Base-by-base conservation (phyloP, 164 flowering plant species). In the Euptelea pleiosperma region DNA sequence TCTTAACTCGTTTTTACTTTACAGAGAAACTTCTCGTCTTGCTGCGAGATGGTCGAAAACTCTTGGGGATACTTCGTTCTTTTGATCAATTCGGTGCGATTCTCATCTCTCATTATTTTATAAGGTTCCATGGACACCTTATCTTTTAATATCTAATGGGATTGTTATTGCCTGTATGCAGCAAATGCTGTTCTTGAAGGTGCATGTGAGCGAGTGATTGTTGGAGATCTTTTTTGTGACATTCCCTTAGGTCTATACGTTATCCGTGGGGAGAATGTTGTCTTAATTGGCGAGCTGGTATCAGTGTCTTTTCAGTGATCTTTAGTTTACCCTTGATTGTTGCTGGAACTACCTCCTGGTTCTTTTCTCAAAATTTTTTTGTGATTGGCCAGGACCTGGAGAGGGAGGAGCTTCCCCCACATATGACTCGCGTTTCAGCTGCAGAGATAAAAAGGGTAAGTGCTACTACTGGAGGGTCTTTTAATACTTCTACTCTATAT, bases 331-430 rank as follows among this genome's bases (percentile, higher is more conserved):
- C 8, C 0, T 10, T 26, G 42, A 18, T 18, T 60, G 0, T 18
- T 60, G 24, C 47, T 39, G 2, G 26, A 64, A 29, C 19, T 49
- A 41, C 24, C 44, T 35, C 33, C 25, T 22, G 28, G 5, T 29
- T 54, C 3, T 43, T 22, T 19, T 4, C 15, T 31, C 9, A 36
- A 35, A 9, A n/a, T 16, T 47, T 37, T 16, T 64, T 40, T 40
- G 12, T 39, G 50, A 21, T 60, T 42, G 18, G 30, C 11, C 43
- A 84, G 96, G 91, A 87, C 59, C 57, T 78, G 70, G 91, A 85
- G 66, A 79, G 68, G 63, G 94, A 83, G 35, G 94, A 89, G 55
- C 89, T 89, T 61, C 96, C 96, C 30, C 72, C 84, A 24, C 89
- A 85, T 53, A 85, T 89, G 94, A 79, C 78, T 66, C 82, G 77